phyloP scores from a whole-genome alignment of 1,139 yeast species.

The Candida freyschussii region DNA sequence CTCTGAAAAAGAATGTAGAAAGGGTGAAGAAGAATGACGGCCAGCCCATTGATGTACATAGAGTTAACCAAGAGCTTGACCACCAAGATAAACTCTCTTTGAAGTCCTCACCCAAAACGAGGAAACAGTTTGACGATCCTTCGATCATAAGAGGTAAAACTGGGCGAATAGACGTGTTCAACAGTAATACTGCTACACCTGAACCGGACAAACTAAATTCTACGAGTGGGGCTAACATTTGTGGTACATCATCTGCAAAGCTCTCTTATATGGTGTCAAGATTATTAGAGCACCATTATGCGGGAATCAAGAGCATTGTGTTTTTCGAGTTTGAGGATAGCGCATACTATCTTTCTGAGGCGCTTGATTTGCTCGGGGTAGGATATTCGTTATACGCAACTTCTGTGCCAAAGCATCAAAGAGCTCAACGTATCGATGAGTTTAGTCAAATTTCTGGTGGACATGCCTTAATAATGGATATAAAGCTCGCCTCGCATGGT shows the following conservation, averaged over 20 bases:
- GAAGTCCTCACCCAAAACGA: conserved; percentile 14
- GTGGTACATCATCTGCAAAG: conserved; percentile 60
- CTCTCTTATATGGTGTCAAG: conserved; percentile 53
- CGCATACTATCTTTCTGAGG: conserved; percentile 62
- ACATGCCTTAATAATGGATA: conserved; percentile 60
- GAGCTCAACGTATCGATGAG: conserved; percentile 49
- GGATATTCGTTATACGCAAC: conserved; percentile 62
- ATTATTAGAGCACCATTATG: conserved; percentile 45
- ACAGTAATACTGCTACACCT: conserved; percentile 5
- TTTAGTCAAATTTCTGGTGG: conserved; percentile 45
- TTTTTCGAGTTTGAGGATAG: conserved; percentile 70
- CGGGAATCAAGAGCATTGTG: conserved; percentile 49
- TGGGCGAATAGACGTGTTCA: conserved; percentile 8
- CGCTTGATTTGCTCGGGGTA: conserved; percentile 56
- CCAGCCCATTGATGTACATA: conserved; percentile 17
- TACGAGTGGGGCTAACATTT: conserved; percentile 28
- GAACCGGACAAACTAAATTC: conserved; percentile 1
- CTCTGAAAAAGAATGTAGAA: conserved; percentile 32
- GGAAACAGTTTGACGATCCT: conserved; percentile 6
- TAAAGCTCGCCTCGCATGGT: conserved; percentile 66
- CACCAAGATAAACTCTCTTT: conserved; percentile 15
- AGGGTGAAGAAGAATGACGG: conserved; percentile 24
- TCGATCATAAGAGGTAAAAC: conserved; percentile 5
- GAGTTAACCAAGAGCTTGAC: conserved; percentile 17
- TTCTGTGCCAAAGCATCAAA: conserved; percentile 43